Evolutionary conservation across 371 early-diverging fungal genomes (phyloP), one percentile per base, ranked within the genome.

Genomic region (Haplosporangium sp.): DNA sequence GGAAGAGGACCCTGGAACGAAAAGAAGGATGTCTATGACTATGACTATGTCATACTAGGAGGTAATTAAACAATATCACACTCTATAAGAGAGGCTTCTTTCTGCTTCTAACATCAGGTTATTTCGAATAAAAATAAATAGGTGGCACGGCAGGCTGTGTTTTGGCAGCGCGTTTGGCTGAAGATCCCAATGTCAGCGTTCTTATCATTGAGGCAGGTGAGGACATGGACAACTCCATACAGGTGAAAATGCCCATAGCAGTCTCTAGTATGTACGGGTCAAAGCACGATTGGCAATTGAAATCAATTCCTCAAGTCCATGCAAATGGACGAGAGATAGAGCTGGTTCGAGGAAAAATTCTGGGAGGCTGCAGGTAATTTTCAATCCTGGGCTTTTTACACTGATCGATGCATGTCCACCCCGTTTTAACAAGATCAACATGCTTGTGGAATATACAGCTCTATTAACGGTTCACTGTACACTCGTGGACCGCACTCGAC

Each of bases 381-480:
- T 45, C 10, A 13, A 15, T 10, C 10, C 45, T 4, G 15, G 45
- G 15, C 45, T 38, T 5, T 58, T 58, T 34, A 9, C 5, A 58
- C 4, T 1, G 4, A 15, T 38, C 27, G 27, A 27, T 27, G 27
- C 27, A 27, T 27, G 27, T 27, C 27, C 1, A 0, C 27, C 27
- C 27, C 27, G 27, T 27, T 27, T 27, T 27, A 27, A 27, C 27
- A 27, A 27, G 27, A 27, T 27, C 27, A 27, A 27, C 27, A 27
- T 27, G 27, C 27, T 27, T 39, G 3, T 50, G 6, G n/a, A 50
- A 50, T 50, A n/a, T n/a, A 4, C n/a, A 61, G 77, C 27, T 64
- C 78, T 8, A 74, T 77, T 20, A 85, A 85, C 56, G 77, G 71
- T 44, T 70, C 81, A 71, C 37, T 67, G 34, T 85, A 83, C 64